These are phyloP conservation scores for Gaeumannomyces tritici DNA, from an alignment of 2,329 filamentous ascomycete genomes.

Conservation along the genomic window DNA sequence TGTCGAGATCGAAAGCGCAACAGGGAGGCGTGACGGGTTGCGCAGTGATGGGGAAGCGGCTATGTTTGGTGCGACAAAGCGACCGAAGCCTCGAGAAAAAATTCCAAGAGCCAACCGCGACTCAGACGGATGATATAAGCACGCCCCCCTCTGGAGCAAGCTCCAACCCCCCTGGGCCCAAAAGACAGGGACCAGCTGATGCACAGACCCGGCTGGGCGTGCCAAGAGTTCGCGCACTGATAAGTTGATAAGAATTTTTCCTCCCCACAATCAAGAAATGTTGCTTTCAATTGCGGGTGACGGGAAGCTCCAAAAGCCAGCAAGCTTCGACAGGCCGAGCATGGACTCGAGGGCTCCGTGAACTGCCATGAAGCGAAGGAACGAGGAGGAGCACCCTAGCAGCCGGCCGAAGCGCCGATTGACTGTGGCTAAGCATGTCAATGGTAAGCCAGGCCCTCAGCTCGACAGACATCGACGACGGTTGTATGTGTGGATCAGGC, in stretches of 20 bases:
- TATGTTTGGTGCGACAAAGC: not conserved
- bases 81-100: conserved; percentile 7
- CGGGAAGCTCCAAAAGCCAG: not conserved
- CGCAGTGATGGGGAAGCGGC: not conserved
- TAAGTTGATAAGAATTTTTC: not conserved
- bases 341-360: not conserved
- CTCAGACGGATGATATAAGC: not conserved
- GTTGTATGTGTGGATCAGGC: not conserved
- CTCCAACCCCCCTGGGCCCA: not conserved
- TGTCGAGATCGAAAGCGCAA: not conserved
- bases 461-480: not conserved
- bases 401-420: not conserved
- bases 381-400: not conserved
- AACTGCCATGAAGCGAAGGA: not conserved
- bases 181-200: not conserved
- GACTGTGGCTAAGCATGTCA: not conserved
- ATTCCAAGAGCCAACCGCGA: not conserved
- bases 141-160: not conserved
- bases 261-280: not conserved
- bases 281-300: not conserved
- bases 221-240: not conserved
- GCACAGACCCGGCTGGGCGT: not conserved
- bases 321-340: not conserved
- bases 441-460: not conserved
- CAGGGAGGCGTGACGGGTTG: not conserved